These are phyloP conservation scores for Geosmithia putterillii DNA, from an alignment of 2,329 filamentous ascomycete species.

Conservation along the genomic window DNA sequence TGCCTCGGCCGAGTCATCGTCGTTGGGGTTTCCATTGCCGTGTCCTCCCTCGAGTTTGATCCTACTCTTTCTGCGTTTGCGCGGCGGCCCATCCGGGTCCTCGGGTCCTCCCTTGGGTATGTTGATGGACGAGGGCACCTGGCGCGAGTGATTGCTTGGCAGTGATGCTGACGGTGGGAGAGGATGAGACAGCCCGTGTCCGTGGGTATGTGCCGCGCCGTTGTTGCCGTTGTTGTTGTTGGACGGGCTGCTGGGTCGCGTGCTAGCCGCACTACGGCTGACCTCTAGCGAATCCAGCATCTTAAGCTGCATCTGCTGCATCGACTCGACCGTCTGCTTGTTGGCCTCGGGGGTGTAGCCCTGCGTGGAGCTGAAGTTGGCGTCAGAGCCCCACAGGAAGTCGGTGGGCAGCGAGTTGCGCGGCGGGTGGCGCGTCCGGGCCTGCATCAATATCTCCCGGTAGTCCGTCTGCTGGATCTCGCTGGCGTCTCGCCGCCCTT, in stretches of 20 bases:
- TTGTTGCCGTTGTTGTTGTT: neutral
- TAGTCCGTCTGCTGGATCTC: conserved; percentile 11
- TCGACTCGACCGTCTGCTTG: conserved; percentile 44
- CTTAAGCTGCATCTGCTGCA: conserved; percentile 42
- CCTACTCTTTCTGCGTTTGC: conserved; percentile 44
- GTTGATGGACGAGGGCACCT: conserved; percentile 5
- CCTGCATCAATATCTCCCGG: conserved; percentile 18
- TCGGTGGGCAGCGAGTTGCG: conserved; percentile 26
- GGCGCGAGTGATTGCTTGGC: conserved; percentile 6
- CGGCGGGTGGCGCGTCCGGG: conserved; percentile 13
- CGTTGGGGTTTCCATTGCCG: conserved; percentile 15
- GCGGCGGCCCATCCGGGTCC: conserved; percentile 26
- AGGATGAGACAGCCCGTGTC: neutral
- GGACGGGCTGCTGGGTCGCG: conserved; percentile 43
- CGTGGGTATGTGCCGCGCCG: neutral
- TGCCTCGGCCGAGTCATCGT: neutral
- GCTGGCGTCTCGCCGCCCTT: conserved; percentile 13
- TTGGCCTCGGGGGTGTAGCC: conserved; percentile 45
- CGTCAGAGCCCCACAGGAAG: conserved; percentile 57
- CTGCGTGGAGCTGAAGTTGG: conserved; percentile 44
- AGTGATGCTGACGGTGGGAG: neutral
- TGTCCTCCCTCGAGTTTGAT: conserved; percentile 29
- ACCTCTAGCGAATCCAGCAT: conserved; percentile 45
- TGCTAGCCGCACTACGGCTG: conserved; percentile 45
- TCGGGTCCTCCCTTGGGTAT: conserved; percentile 10